Base-by-base conservation (phyloP, 345 rosid genomes). In the Cardamine occulta region DNA sequence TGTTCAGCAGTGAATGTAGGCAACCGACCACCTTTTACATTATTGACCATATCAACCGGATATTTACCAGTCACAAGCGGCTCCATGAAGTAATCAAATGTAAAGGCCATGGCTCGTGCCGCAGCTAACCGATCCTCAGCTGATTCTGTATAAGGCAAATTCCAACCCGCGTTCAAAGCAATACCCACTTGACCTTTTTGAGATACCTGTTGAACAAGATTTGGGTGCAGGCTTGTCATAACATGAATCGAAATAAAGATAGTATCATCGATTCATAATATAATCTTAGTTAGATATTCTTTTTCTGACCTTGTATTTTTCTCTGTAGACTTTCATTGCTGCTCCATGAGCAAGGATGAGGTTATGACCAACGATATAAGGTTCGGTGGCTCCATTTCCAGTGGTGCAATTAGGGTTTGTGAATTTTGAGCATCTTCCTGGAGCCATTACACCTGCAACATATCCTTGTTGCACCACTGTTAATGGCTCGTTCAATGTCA, bases 11-110 rank as follows among this genome's bases (percentile, higher is more conserved):
- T 74, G 79, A 88, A 88, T 29, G 39, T 79, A 8, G 93, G 93
- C 26, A 88, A 62, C 23, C 93, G 80, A n/a, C 80, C 59, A 1
- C 81, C 63, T 26, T 85, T 83, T 4, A 81, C 90, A 7, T 79
- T 24, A 48, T 73, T 68, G 7, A 52, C 77, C 85, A 88, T 80
- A 3, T 58, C 70, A 7, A 44, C 28, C 0, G 93, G 93, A 34
- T 88, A 88, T 49, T 84, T 66, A 10, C 93, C 93, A 0, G 79
- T 65, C 1, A 83, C 71, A 32, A 88, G 35, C 17, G 90, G 93
- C 55, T 86, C 75, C 79, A 86, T 62, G 64, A 76, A 67, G 79
- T 86, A 87, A 70, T 86, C 89, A n/a, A 79, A 78, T 7, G 64
- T 28, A 75, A 87, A 87, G 18, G 87, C 91, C 66, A 84, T 75